These are phyloP conservation scores for Fusarium staphyleae DNA, from an alignment of 2,329 filamentous ascomycete genomes.

Conservation along the genomic window DNA sequence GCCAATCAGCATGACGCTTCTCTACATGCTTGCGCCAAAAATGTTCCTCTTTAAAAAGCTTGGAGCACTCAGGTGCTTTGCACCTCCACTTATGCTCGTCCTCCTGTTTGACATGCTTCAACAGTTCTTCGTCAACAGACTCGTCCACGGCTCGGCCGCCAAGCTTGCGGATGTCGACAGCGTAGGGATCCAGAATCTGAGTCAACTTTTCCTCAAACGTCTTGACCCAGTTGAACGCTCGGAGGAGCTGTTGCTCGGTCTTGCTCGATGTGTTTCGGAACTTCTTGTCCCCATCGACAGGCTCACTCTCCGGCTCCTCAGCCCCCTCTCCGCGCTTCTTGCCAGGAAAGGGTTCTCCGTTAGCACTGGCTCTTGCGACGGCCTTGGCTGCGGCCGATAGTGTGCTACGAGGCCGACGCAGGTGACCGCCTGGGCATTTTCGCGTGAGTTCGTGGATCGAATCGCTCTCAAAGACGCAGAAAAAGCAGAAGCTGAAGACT, in stretches of 20 bases:
- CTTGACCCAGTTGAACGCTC: constrained; percentile 98
- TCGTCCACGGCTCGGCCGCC: constrained; percentile 89
- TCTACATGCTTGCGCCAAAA: constrained; percentile 99
- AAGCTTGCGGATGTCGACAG: constrained; percentile 86
- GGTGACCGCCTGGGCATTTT: constrained; percentile 96
- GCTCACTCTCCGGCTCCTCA: constrained; percentile 65
- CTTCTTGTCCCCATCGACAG: constrained; percentile 69
- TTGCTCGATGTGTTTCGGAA: constrained; percentile 74
- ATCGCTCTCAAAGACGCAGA: constrained; percentile 98
- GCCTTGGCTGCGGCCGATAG: constrained; percentile 83
- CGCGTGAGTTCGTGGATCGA: constrained; percentile 94
- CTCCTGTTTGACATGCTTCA: constrained; percentile 93
- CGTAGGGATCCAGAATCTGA: constrained; percentile 90
- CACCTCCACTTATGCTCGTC: constrained; percentile 97
- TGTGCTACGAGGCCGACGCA: constrained; percentile 87
- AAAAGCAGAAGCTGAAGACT: constrained; percentile 99
- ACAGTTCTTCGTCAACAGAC: constrained; percentile 83
- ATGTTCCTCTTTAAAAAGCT: constrained; percentile 94
- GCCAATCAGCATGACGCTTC: constrained; percentile 92
- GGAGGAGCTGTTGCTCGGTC: constrained; percentile 88
- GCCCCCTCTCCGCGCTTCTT: constrained; percentile 75
- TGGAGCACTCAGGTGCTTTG: constrained; percentile 94
- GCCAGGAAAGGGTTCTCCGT: constrained; percentile 81
- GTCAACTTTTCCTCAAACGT: constrained; percentile 97
- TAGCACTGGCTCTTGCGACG: constrained; percentile 84